These are phyloP conservation scores for Pyropia haitanensis DNA, from an alignment of 23 red algal genomes.

Conservation along the genomic window DNA sequence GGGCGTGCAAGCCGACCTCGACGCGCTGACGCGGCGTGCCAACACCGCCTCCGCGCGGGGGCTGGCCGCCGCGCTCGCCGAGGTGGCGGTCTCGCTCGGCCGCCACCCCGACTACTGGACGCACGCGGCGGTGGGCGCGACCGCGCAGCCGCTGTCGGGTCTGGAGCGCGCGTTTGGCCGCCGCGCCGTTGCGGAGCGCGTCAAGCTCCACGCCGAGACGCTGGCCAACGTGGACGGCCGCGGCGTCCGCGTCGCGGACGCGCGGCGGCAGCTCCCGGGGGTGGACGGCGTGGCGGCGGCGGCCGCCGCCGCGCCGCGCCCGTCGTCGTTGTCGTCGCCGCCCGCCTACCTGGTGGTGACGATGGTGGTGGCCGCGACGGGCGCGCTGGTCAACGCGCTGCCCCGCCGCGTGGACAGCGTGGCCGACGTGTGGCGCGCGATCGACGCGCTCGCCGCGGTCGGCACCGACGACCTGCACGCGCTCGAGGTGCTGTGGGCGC, in stretches of 20 bases:
- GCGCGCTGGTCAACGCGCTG: not conserved
- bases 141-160: not conserved
- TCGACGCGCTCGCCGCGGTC: constrained; percentile 7
- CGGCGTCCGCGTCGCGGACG: too few species aligned
- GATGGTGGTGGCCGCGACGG: constrained; percentile 31
- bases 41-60: constrained; percentile 25
- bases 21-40: constrained; percentile 4
- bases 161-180: not conserved
- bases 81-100: constrained; percentile 14
- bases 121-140: not conserved
- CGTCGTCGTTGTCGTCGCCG: not conserved
- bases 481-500: constrained; percentile 49
- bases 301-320: not conserved
- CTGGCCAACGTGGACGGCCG: constrained; percentile 7
- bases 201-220: constrained; percentile 15
- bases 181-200: constrained; percentile 10
- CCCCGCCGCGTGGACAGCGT: not conserved
- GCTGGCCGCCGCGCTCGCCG: constrained; percentile 7
- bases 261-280: too few species aligned
- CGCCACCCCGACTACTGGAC: constrained; percentile 46
- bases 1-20: constrained; percentile 21
- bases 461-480: constrained; percentile 12
- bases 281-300: not conserved
- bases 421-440: constrained; percentile 11
- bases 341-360: constrained; percentile 26